Evolutionary conservation across 2,329 filamentous ascomycete species (phyloP).

Genomic region (Botrytis aclada): DNA sequence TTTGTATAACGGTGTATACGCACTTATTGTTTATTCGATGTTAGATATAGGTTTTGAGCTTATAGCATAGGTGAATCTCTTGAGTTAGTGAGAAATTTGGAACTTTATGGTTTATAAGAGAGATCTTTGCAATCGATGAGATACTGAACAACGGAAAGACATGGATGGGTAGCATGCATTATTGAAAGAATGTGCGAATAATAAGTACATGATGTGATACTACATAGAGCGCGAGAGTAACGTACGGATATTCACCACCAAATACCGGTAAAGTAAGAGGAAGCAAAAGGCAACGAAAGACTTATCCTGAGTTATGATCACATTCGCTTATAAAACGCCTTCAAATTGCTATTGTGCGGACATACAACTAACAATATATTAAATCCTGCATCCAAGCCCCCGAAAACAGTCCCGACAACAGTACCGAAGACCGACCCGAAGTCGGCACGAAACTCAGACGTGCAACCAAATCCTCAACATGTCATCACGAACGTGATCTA

Average conservation of each 20-base stretch:
- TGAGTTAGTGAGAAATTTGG: not conserved
- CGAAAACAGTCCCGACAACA: not conserved
- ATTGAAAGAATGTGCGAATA: not conserved
- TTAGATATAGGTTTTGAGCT: not conserved
- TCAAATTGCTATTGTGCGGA: not conserved
- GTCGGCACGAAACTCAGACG: not conserved
- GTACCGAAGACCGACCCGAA: not conserved
- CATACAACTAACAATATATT: not conserved
- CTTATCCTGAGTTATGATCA: rapidly evolving
- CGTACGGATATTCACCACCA: not conserved
- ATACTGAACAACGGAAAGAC: not conserved
- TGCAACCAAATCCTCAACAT: not conserved
- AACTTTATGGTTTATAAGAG: not conserved
- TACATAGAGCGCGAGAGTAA: not conserved
- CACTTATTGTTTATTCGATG: not conserved
- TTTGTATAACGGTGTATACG: too few relatives aligned
- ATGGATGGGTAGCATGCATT: not conserved
- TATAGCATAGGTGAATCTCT: not conserved
- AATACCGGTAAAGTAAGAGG: not conserved
- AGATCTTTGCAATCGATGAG: not conserved
- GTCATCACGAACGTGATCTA: not conserved
- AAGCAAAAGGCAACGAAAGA: not conserved
- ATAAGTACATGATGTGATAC: not conserved
- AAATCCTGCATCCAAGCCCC: not conserved
- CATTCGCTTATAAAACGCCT: not conserved